Evolutionary conservation across 1,284 basidiomycete species (phyloP), one percentile per base, ranked within the genome.

Genomic region (Butyriboletus appendiculatus): DNA sequence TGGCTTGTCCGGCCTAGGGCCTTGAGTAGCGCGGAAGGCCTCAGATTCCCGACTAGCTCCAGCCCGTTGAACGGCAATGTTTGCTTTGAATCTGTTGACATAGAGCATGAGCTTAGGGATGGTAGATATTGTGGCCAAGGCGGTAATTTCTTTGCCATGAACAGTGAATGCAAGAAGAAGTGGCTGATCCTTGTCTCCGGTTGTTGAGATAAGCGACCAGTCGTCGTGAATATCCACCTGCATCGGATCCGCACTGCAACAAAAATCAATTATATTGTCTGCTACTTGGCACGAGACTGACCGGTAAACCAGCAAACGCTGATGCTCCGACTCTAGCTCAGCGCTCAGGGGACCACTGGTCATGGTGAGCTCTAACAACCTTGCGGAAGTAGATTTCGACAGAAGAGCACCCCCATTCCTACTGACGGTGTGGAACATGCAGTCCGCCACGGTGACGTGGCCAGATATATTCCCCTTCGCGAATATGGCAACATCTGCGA

Each of bases 391-490:
- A 20, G 67, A 65, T 34, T 68, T 64, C 41, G 67, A 61, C 14
- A 64, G 56, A n/a, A 67, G 54, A 18, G 60, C 61, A 18, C 73
- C 70, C 53, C 80, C 78, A 30, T 70, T 78, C 55, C 82, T 79
- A 24, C 89, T 84, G 26, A 81, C 75, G 0, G 93, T 94, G 53
- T 85, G 81, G 75, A 96, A 94, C 18, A 83, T 76, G 64, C 90
- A 88, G 56, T 85, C 78, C 5, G 90, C 84, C 37, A 93, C 85
- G 32, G 74, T 73, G 20, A 85, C 74, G 52, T 81, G 75, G 2
- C 93, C 93, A 0, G 90, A 85, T 11, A 96, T 74, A 55, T 92
- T 90, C 7, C 93, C 91, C 49, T 78, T 78, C 0, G 90, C 91
- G 5, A 72, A 62, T 33, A 93, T 75, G 28, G 79, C 71, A 24